Evolutionary conservation across 2,329 filamentous ascomycete species (phyloP), one percentile per base, ranked within the genome.

Genomic region (Diaporthe eres): DNA sequence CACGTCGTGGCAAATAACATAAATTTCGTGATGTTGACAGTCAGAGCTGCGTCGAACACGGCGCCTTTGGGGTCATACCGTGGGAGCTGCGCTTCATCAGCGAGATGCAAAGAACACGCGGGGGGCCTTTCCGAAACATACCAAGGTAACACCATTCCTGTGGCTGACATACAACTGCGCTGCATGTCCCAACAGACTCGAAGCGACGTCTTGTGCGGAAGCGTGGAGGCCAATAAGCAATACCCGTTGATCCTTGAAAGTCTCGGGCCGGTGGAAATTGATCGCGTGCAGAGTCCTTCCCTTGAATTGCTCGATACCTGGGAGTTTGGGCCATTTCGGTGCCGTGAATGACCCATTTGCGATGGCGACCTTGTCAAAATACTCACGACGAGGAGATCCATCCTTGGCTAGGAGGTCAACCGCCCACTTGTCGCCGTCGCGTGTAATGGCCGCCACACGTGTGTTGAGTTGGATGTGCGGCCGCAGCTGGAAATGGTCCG

Each of bases 211-310:
- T 37, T 74, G 72, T 28, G 77, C 61, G 13, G 77, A 75, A 7
- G 75, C 75, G 28, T 76, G 76, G 5, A 77, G 61, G 8, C 76
- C 76, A 31, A 77, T 22, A 17, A 74, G 34, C n/a, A 77, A 55
- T 12, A 77, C 74, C 22, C 75, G 76, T 19, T 77, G 65, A 25
- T 25, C 76, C 12, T 55, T 57, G 58, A 76, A 77, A 28, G 55
- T 28, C 39, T 71, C 58, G 34, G 55, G 42, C 4, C 60, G 65
- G 19, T 77, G 72, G 37, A 76, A 77, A 22, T 76, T 39, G n/a
- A 76, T 68, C 25, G 71, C 63, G 42, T 77, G 76, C n/a, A 75
- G 47, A 19, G 57, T 70, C 7, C 19, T 67, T 39, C 76, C 76
- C 4, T 22, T 19, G 39, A 77, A 77, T 4, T 76, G 51, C 15